A percentile compares a stretch with the other conserved stretches of the same genome.
phyloP scores from a whole-genome alignment of 495 filamentous ascomycete species.

The Trypethelium eluteriae region DNA sequence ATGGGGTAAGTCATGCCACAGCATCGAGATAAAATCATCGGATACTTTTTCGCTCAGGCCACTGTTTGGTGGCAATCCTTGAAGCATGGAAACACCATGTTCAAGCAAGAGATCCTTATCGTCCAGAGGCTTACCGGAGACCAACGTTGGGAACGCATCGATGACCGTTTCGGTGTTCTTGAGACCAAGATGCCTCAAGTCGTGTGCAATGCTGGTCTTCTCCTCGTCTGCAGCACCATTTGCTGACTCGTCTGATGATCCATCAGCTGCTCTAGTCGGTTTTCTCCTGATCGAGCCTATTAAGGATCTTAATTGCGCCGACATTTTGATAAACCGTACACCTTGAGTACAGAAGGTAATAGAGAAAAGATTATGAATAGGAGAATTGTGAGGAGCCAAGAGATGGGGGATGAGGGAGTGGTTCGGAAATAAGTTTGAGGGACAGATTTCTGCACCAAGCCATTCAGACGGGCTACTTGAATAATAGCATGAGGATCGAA shows the following conservation, averaged over 20 bases:
- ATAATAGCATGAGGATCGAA: not conserved
- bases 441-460: not conserved
- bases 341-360: not conserved
- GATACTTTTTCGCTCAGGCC: conserved; percentile 30
- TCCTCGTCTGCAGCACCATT: conserved; percentile 11
- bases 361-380: not conserved
- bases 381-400: not conserved
- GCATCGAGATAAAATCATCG: conserved; percentile 30
- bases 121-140: conserved; percentile 34
- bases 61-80: conserved; percentile 32
- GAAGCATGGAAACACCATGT: conserved; percentile 36
- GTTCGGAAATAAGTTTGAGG: not conserved
- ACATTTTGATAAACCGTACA: not conserved
- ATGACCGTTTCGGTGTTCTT: conserved; percentile 30
- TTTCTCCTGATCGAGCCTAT: conserved; percentile 31
- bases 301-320: conserved; percentile 27
- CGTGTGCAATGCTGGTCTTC: conserved; percentile 31
- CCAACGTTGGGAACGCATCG: conserved; percentile 30
- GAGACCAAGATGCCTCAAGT: conserved; percentile 29
- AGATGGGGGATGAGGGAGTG: not conserved
- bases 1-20: conserved; percentile 30
- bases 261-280: conserved; percentile 33
- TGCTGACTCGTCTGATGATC: conserved; percentile 29
- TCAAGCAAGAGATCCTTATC: conserved; percentile 36
- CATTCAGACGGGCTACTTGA: not conserved